A percentile compares a stretch with the other conserved stretches of the same genome.
These are phyloP conservation scores for Neolentinus lepideus DNA, from an alignment of 1,284 basidiomycete species.

Conservation along the genomic window DNA sequence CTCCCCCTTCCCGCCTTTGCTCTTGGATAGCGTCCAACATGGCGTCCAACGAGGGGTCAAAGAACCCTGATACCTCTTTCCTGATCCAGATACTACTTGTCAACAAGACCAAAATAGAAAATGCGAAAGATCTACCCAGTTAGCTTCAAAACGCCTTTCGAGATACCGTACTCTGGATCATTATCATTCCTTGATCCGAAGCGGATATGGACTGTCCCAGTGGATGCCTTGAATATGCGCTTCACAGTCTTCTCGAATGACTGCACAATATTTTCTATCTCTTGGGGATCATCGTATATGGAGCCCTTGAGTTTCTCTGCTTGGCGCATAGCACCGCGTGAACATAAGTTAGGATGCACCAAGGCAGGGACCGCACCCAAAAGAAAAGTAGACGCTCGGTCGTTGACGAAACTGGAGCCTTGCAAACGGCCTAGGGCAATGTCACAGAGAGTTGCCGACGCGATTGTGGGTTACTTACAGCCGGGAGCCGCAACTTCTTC, in stretches of 20 bases:
- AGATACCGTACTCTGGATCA: conserved; percentile 35
- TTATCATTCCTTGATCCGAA: conserved; percentile 42
- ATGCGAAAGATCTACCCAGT: conserved; percentile 25
- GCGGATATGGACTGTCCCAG: conserved; percentile 37
- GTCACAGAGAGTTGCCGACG: background rate
- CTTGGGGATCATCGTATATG: conserved; percentile 23
- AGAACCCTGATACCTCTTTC: conserved; percentile 32
- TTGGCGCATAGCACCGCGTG: conserved; percentile 14
- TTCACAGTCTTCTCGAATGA: conserved; percentile 49
- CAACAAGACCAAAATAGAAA: background rate
- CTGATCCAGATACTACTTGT: conserved; percentile 15
- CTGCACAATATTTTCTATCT: conserved; percentile 33
- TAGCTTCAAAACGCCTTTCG: conserved; percentile 37
- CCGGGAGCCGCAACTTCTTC: conserved; percentile 8
- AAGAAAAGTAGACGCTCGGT: conserved; percentile 28
- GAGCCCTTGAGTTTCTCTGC: conserved; percentile 23
- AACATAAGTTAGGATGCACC: conserved; percentile 11
- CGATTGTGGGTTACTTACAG: background rate
- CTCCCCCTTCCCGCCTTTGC: conserved; percentile 14
- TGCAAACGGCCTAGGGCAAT: conserved; percentile 23
- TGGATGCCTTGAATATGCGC: conserved; percentile 31
- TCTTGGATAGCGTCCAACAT: conserved; percentile 31
- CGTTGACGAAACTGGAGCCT: conserved; percentile 34
- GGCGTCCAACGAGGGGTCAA: conserved; percentile 36
- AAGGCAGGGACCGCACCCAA: conserved; percentile 17